Base-by-base conservation (phyloP, 257 asterid species). In the Lycium barbarum region DNA sequence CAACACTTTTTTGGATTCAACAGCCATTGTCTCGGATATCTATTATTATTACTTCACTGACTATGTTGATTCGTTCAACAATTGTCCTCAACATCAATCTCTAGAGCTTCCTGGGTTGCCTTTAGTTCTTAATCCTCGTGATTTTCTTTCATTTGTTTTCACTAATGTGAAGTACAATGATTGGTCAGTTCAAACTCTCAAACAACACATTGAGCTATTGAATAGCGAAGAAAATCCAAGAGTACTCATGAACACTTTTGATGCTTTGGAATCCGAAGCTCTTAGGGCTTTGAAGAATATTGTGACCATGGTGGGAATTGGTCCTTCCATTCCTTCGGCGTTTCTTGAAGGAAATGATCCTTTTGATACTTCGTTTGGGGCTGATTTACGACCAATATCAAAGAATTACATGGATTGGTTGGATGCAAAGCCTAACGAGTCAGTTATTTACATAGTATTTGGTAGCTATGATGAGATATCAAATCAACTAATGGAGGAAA, bases 81-180 rank as follows among this genome's bases (percentile, higher is more conserved):
- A 40, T 40, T 40, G 45, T 40, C 45, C 45, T 40, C 45, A 40
- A 40, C 45, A 40, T 40, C 45, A 40, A 40, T 40, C 45, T 40
- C 3, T 40, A 40, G 45, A 40, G 45, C 45, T 40, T 40, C 45
- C 45, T 3, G 45, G 5, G 45, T 40, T 40, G 45, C 45, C 45
- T 40, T 40, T 40, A 40, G 45, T 40, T 40, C 45, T 40, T 40
- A 26, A 18, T 7, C 61, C 11, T 11, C 1, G 35, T 3, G 84
- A 81, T 47, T 71, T 81, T 58, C 73, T 74, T 2, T 81, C 84
- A 12, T 81, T 81, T 61, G 80, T 72, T 7, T 61, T 81, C 45
- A 53, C 22, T 8, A 38, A 20, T 58, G 54, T 51, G 55, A 51
- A 51, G 14, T 61, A 55, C 18, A 81, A 51, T 51, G 55, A 51